Percentiles rank a stretch among this genome's conserved stretches.
These are phyloP conservation scores for Guillardia theta DNA, from an alignment of 78 protist genomes.

Conservation along the genomic window DNA sequence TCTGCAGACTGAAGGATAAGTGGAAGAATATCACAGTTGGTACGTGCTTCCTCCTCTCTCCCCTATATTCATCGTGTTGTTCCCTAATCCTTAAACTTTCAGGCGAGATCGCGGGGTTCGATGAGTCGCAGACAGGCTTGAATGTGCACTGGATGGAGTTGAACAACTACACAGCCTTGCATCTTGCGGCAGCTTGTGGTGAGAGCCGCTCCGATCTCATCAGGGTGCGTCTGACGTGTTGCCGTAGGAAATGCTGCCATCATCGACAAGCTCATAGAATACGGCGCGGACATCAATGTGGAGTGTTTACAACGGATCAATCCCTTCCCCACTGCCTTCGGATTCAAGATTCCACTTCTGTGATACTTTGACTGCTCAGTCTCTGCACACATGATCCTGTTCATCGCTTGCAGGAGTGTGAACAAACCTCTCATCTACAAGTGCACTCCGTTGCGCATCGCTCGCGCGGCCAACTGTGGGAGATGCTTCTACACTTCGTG, in stretches of 20 bases:
- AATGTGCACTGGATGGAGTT: constrained; percentile 16
- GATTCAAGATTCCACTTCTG: background rate
- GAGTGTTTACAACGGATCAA: background rate
- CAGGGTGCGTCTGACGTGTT: background rate
- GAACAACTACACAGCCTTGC: constrained; percentile 4
- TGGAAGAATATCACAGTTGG: background rate
- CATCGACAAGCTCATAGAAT: background rate
- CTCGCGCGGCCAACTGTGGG: constrained; percentile 13
- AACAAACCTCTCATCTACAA: background rate
- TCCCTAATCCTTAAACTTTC: background rate
- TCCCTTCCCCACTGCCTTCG: background rate
- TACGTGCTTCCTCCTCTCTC: background rate
- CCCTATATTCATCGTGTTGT: background rate
- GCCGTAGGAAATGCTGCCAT: background rate
- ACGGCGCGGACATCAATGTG: background rate
- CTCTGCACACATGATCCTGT: background rate
- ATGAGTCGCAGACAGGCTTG: background rate
- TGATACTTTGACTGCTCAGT: background rate
- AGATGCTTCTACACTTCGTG: background rate
- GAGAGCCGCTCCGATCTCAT: background rate
- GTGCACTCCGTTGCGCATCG: background rate
- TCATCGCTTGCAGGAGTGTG: background rate
- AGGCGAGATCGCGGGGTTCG: background rate
- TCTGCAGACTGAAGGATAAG: background rate
- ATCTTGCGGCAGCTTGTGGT: background rate